Evolutionary conservation across 768 basidiomycete species (phyloP).

Genomic region (Mycena polygramma): DNA sequence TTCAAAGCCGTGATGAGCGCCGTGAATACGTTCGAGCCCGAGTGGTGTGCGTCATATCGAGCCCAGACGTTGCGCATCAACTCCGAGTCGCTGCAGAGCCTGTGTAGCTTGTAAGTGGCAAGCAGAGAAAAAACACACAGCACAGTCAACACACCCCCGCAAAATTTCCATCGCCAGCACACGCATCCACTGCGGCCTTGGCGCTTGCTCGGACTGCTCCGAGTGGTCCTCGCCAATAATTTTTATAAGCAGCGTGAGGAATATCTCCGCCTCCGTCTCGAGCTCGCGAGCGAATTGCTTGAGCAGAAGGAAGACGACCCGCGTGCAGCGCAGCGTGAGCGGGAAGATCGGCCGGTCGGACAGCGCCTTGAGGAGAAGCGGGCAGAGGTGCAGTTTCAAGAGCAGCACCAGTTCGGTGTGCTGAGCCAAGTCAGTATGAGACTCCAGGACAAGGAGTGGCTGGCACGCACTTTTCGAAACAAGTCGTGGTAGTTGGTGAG

Average conservation of each 20-base stretch:
- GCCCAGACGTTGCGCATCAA: slow-evolving; percentile 85
- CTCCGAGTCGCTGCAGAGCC: slow-evolving; percentile 84
- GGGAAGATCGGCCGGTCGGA: slow-evolving; percentile 89
- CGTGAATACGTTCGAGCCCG: slow-evolving; percentile 79
- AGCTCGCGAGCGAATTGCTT: slow-evolving; percentile 91
- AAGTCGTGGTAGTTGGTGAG: slow-evolving; percentile 92
- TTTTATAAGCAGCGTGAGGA: slow-evolving; percentile 79
- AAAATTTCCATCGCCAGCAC: slow-evolving; percentile 94
- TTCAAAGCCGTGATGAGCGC: slow-evolving; percentile 87
- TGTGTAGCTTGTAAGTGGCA: slow-evolving; percentile 41
- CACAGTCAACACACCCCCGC: slow-evolving; percentile 69
- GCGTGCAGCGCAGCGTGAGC: slow-evolving; percentile 89
- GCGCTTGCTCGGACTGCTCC: slow-evolving; percentile 44
- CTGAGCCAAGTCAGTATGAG: slow-evolving; percentile 50
- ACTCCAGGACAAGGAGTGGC: background rate
- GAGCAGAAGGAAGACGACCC: slow-evolving; percentile 93
- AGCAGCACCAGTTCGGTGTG: slow-evolving; percentile 87
- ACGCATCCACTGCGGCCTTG: slow-evolving; percentile 86
- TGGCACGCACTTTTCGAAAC: slow-evolving; percentile 75
- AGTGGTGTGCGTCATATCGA: slow-evolving; percentile 74
- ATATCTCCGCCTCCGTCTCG: slow-evolving; percentile 87
- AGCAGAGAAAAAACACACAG: background rate
- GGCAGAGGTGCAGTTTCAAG: slow-evolving; percentile 91
- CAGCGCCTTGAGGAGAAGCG: slow-evolving; percentile 87
- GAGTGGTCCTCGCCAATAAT: slow-evolving; percentile 70